Evolutionary conservation across 805 yeast genomes (phyloP).

Genomic region (Grigorovia humatica): DNA sequence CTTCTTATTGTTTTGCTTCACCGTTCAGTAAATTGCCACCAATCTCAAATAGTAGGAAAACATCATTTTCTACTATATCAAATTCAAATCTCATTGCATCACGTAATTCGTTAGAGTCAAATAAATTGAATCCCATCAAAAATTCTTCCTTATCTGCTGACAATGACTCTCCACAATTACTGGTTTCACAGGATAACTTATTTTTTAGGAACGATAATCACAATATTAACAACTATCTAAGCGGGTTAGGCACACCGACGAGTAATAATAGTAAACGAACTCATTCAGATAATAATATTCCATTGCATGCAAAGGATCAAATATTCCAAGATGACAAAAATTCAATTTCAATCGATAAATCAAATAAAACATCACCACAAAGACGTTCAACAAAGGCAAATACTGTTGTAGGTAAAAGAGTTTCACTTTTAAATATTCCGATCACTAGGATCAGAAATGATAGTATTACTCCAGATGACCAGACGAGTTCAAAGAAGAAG

Average conservation of each 20-base stretch:
- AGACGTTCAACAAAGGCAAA: constrained; percentile 5
- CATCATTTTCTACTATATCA: constrained; percentile 15
- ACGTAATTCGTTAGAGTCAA: constrained; percentile 4
- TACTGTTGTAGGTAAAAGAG: constrained; percentile 6
- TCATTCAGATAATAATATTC: neutral
- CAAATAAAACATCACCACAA: neutral
- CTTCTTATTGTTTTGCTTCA: neutral
- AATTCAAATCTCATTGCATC: constrained; percentile 12
- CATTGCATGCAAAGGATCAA: neutral
- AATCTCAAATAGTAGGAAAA: constrained; percentile 17
- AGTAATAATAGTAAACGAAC: neutral
- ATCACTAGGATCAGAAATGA: constrained; percentile 20
- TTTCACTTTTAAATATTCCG: constrained; percentile 22
- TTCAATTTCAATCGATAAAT: neutral
- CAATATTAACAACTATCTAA: neutral
- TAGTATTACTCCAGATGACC: neutral
- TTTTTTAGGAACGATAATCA: neutral
- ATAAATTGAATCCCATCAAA: neutral
- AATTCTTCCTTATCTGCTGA: neutral
- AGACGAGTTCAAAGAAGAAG: too few species aligned
- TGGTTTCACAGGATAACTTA: neutral
- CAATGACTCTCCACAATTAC: neutral
- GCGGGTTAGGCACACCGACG: neutral
- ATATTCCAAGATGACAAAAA: neutral
- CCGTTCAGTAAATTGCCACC: constrained; percentile 7